Evolutionary conservation across 176 grass and related monocot species (phyloP).

Genomic region (Themeda triandra): DNA sequence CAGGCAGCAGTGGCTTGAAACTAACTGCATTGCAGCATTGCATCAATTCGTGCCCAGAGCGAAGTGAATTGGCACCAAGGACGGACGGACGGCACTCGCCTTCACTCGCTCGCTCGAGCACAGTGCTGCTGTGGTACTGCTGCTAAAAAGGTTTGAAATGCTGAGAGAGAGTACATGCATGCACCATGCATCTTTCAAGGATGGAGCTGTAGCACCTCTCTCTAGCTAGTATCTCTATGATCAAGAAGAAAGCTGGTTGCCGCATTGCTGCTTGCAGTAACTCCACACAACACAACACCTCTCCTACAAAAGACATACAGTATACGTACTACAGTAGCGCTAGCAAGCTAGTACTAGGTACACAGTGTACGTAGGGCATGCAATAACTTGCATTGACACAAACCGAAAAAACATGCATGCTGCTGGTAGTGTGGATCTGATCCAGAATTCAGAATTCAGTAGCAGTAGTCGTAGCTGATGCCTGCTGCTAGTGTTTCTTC

Average conservation of each 20-base stretch:
- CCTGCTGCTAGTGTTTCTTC: neutral
- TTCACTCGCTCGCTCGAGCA: neutral
- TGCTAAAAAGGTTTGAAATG: neutral
- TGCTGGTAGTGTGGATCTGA: no score
- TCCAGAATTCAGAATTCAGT: neutral
- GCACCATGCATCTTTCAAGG: neutral
- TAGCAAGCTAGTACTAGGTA: neutral
- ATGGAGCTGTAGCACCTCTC: no score
- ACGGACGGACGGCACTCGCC: neutral
- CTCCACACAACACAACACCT: slow-evolving; percentile 7
- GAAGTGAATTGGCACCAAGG: no score
- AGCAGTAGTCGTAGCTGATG: neutral
- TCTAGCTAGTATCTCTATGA: no score
- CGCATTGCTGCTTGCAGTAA: slow-evolving; percentile 10
- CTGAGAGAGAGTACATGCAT: neutral
- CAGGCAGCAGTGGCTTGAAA: neutral
- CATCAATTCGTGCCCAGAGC: neutral
- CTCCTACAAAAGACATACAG: neutral
- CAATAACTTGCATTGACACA: slow-evolving; percentile 36
- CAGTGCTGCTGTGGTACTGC: neutral
- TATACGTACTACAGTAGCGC: neutral
- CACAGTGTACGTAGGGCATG: slow-evolving; percentile 14
- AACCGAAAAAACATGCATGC: slow-evolving; percentile 9
- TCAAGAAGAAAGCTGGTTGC: neutral
- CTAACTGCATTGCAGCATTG: neutral